phyloP scores from a whole-genome alignment of 106 monocot species.

The Chionographis japonica region DNA sequence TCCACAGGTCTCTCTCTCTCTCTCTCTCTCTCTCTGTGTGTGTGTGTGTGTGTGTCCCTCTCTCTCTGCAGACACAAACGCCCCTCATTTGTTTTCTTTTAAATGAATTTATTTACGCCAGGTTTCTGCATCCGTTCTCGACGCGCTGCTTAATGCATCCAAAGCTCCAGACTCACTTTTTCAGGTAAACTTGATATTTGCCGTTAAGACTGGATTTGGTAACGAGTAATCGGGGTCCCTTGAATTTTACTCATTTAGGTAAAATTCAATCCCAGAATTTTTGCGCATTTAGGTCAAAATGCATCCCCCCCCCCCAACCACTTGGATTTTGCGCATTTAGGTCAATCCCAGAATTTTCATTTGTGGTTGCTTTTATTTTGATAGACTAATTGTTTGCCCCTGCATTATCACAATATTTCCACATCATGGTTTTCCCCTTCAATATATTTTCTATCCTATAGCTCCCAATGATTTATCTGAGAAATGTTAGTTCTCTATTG shows the following conservation, averaged over 20 bases:
- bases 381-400: too few relatives aligned
- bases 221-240: background rate
- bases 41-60: background rate
- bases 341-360: too few relatives aligned
- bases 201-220: background rate
- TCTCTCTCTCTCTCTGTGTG: background rate
- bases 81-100: background rate
- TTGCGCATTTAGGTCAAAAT: too few relatives aligned
- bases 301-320: too few relatives aligned
- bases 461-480: too few relatives aligned
- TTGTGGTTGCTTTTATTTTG: too few relatives aligned
- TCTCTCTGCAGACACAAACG: background rate
- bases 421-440: too few relatives aligned
- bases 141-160: constrained; percentile 50
- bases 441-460: too few relatives aligned
- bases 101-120: constrained; percentile 3
- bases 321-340: too few relatives aligned
- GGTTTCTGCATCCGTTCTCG: constrained; percentile 68
- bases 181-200: constrained; percentile 31
- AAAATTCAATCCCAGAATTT: background rate
- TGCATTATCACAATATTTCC: too few relatives aligned
- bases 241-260: background rate
- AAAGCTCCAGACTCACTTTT: constrained; percentile 44
- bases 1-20: constrained; percentile 49
- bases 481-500: too few relatives aligned